phyloP scores from a whole-genome alignment of 495 filamentous ascomycete genomes.

The Xylaria intraflava region DNA sequence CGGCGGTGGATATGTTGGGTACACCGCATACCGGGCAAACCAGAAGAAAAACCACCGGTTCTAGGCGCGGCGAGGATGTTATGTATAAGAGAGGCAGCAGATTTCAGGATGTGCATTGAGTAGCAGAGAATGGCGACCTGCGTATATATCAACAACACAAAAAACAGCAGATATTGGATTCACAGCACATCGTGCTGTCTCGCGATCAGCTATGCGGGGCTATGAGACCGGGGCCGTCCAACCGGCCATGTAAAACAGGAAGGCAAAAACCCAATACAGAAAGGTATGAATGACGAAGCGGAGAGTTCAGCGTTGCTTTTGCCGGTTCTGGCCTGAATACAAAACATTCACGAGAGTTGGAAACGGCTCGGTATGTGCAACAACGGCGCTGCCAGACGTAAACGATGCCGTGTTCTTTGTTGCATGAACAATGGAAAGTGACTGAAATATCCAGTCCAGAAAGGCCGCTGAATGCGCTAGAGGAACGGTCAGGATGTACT shows the following conservation, averaged over 20 bases:
- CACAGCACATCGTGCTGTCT: not conserved
- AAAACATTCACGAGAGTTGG: not conserved
- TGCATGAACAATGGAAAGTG: too few relatives aligned
- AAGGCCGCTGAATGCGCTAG: too few relatives aligned
- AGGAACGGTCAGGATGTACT: not conserved
- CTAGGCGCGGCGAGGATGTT: constrained; percentile 31
- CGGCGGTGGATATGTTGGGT: constrained; percentile 75
- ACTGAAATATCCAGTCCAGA: too few relatives aligned
- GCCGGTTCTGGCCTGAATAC: not conserved
- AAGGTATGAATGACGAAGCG: constrained; percentile 4
- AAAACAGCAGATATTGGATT: not conserved
- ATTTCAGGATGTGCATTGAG: not conserved
- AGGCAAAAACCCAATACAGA: not conserved
- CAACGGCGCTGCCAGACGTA: too few relatives aligned
- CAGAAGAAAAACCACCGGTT: constrained; percentile 73
- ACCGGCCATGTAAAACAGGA: constrained; percentile 11
- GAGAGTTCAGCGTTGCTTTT: not conserved
- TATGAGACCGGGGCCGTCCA: constrained; percentile 2
- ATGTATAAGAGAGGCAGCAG: not conserved
- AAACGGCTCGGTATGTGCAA: not conserved
- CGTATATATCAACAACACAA: constrained; percentile 8
- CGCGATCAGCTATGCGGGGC: not conserved
- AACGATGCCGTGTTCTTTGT: too few relatives aligned
- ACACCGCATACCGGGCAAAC: constrained; percentile 65
- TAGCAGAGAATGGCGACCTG: constrained; percentile 1